Evolutionary conservation across 202 grass and related monocot species (phyloP).

Genomic region (Setaria viridis): DNA sequence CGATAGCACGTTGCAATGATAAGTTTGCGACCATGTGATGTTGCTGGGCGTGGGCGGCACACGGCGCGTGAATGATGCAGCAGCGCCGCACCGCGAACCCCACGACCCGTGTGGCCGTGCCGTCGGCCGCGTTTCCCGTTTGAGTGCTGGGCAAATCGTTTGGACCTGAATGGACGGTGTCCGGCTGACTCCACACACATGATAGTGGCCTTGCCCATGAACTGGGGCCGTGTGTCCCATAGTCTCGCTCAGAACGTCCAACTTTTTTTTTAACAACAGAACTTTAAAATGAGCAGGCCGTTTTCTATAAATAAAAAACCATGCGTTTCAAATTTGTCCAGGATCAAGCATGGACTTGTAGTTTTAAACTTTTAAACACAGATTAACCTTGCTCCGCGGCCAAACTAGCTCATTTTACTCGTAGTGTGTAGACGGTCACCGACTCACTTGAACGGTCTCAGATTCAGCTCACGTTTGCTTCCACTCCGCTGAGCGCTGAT

Average conservation of each 20-base stretch:
- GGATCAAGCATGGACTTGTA: background rate
- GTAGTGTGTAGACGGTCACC: too few relatives aligned
- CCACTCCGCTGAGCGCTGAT: background rate
- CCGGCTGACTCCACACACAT: background rate
- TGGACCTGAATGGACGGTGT: conserved; percentile 21
- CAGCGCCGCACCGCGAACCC: background rate
- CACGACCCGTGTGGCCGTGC: background rate
- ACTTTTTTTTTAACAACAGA: background rate
- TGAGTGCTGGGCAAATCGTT: background rate
- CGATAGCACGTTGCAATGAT: background rate
- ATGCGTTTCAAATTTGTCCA: background rate
- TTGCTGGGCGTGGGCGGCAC: conserved; percentile 14
- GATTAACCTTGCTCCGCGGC: background rate
- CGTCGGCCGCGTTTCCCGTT: conserved; percentile 7
- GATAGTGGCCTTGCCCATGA: background rate
- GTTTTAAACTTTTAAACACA: background rate
- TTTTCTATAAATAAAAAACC: background rate
- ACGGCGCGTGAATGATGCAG: conserved; percentile 24
- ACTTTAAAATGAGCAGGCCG: background rate
- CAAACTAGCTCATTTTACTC: too few relatives aligned
- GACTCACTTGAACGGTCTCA: background rate
- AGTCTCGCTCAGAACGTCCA: background rate
- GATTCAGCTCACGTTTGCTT: background rate
- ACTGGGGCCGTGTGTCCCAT: conserved; percentile 13
- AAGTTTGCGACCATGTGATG: conserved; percentile 25